These are phyloP conservation scores for Friedmanniomyces simplex DNA, from an alignment of 495 filamentous ascomycete genomes.

Conservation along the genomic window DNA sequence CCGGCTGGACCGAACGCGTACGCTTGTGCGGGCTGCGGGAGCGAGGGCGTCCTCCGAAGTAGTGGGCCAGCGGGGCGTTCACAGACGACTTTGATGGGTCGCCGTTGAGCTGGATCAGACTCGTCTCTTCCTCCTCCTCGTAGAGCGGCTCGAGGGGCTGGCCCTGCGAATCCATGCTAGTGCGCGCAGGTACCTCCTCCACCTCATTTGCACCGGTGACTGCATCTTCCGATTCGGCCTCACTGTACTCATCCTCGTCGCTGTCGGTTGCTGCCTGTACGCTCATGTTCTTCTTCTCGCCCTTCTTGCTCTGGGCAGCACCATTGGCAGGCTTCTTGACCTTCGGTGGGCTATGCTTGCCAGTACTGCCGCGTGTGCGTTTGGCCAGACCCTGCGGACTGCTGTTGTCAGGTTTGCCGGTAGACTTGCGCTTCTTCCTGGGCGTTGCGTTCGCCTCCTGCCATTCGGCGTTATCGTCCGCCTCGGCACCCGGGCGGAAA, in stretches of 20 bases:
- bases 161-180: constrained; percentile 16
- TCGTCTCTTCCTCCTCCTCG: constrained; percentile 21
- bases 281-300: background rate
- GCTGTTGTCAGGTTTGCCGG: constrained; percentile 3
- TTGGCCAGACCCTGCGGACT: constrained; percentile 14
- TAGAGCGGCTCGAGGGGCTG: constrained; percentile 17
- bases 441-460: constrained; percentile 10
- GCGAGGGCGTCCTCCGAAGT: background rate
- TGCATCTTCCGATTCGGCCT: constrained; percentile 2
- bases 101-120: constrained; percentile 13
- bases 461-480: constrained; percentile 21
- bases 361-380: constrained; percentile 1
- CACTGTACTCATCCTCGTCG: background rate
- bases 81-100: constrained; percentile 18
- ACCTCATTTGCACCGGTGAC: background rate
- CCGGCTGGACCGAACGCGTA: background rate
- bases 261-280: background rate
- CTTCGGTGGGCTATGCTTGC: background rate
- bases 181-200: constrained; percentile 1
- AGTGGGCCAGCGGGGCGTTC: constrained; percentile 9
- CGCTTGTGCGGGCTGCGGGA: constrained; percentile 13
- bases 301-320: background rate
- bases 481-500: constrained; percentile 20
- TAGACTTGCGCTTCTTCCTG: constrained; percentile 17
- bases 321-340: constrained; percentile 2